Conservation (phyloP, 2,329 filamentous ascomycete species). For the Fragosphaeria purpurea region DNA sequence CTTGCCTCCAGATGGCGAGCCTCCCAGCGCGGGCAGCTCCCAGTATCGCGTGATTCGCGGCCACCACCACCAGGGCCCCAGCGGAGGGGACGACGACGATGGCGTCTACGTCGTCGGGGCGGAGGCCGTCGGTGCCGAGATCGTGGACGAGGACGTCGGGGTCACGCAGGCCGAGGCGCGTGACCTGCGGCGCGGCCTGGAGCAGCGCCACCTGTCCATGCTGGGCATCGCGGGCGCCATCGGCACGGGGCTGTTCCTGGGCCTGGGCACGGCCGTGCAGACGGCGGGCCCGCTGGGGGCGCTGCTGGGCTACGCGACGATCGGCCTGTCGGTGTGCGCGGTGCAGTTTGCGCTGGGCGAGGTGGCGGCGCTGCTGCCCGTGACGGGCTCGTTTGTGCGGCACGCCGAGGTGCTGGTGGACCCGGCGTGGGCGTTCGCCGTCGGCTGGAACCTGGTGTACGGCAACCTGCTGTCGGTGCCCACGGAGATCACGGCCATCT, state of each 20-base stretch:
- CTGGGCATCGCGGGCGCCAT: slow-evolving; percentile 42
- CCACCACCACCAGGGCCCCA: no score
- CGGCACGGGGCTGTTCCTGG: slow-evolving; percentile 64
- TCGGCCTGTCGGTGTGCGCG: slow-evolving; percentile 63
- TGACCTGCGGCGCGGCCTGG: slow-evolving; percentile 18
- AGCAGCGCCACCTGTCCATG: slow-evolving; percentile 35
- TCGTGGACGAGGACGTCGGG: neutral
- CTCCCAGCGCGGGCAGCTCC: no score
- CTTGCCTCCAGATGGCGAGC: no score
- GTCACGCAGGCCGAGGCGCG: slow-evolving; percentile 8
- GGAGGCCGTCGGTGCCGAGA: neutral
- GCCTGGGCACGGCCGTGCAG: slow-evolving; percentile 51
- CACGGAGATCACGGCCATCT: slow-evolving; percentile 45
- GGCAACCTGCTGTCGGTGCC: slow-evolving; percentile 38
- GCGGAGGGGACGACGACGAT: neutral
- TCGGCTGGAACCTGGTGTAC: slow-evolving; percentile 43
- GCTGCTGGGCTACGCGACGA: slow-evolving; percentile 58
- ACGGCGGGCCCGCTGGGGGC: slow-evolving; percentile 56
- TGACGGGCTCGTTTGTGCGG: slow-evolving; percentile 61
- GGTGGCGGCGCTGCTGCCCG: slow-evolving; percentile 69
- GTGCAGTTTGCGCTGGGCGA: slow-evolving; percentile 64
- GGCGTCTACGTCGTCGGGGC: neutral
- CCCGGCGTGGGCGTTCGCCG: slow-evolving; percentile 34
- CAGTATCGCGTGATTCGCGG: no score
- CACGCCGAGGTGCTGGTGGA: slow-evolving; percentile 49